Evolutionary conservation across 2,329 filamentous ascomycete genomes (phyloP).

Genomic region (Bipolaris sorokiniana): DNA sequence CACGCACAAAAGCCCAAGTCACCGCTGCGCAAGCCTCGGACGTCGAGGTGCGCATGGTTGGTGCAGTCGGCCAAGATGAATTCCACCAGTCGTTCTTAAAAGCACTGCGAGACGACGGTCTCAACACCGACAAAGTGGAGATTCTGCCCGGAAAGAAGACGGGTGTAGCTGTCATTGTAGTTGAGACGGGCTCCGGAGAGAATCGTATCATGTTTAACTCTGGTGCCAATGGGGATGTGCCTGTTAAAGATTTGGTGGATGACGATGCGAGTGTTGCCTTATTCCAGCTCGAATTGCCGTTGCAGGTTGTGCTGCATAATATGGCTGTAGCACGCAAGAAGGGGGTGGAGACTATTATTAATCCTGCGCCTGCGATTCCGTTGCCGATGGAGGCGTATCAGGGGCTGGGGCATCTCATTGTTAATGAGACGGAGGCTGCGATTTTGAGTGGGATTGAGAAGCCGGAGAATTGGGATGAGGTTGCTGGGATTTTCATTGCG

Average conservation of each 20-base stretch:
- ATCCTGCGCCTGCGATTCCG: conserved; percentile 75
- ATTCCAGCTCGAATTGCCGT: conserved; percentile 56
- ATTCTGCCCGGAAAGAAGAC: conserved; percentile 53
- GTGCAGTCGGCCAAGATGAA: conserved; percentile 56
- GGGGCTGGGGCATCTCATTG: conserved; percentile 76
- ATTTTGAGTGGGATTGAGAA: conserved; percentile 66
- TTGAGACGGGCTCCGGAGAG: conserved; percentile 56
- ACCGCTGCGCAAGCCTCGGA: conserved; percentile 28
- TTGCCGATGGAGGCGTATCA: conserved; percentile 71
- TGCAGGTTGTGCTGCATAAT: conserved; percentile 49
- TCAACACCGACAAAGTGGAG: conserved; percentile 51
- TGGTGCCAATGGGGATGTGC: conserved; percentile 55
- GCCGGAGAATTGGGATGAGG: conserved; percentile 41
- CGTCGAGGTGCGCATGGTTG: conserved; percentile 57
- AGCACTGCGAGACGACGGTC: conserved; percentile 53
- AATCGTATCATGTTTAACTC: conserved; percentile 58
- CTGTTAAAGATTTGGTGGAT: conserved; percentile 47
- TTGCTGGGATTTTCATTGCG: conserved; percentile 62
- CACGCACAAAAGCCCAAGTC: conserved; percentile 57
- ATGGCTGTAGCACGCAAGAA: conserved; percentile 45
- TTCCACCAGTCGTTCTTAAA: conserved; percentile 51
- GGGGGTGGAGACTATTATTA: conserved; percentile 69
- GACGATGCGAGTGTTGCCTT: conserved; percentile 52
- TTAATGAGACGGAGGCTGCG: conserved; percentile 89
- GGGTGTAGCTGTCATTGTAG: conserved; percentile 57